Percentiles rank a stretch among this genome's conserved stretches.
Evolutionary conservation across 305 asterid species (phyloP).

Genomic region (Lippia alba): DNA sequence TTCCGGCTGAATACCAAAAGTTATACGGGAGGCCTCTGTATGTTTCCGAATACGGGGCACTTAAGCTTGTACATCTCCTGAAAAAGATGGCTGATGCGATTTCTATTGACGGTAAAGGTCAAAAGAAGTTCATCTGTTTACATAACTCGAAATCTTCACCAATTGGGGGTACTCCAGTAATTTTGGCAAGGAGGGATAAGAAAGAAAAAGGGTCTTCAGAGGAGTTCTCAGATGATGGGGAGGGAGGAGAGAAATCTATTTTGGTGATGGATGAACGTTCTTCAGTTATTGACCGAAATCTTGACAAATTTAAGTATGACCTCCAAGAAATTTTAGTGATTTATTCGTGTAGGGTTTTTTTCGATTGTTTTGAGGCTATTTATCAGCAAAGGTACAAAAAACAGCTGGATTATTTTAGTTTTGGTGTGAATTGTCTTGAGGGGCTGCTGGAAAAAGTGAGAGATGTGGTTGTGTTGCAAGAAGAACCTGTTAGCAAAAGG

Average conservation of each 20-base stretch:
- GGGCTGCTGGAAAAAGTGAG: conserved; percentile 61
- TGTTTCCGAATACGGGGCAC: conserved; percentile 61
- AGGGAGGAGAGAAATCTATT: conserved; percentile 33
- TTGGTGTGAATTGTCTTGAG: conserved; percentile 66
- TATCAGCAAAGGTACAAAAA: conserved; percentile 71
- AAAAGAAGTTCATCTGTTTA: conserved; percentile 55
- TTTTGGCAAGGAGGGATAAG: conserved; percentile 47
- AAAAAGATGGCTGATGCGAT: conserved; percentile 64
- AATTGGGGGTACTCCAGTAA: conserved; percentile 37
- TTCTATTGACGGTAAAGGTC: conserved; percentile 57
- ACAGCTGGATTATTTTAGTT: conserved; percentile 51
- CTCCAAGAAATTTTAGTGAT: conserved; percentile 76
- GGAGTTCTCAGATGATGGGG: conserved; percentile 48
- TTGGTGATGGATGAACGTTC: conserved; percentile 28
- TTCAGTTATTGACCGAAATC: conserved; percentile 34
- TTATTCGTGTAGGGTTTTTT: conserved; percentile 58
- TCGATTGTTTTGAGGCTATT: conserved; percentile 61
- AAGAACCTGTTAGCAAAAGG: conserved; percentile 62
- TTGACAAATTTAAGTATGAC: conserved; percentile 56
- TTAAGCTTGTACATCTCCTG: conserved; percentile 63
- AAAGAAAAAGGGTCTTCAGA: conserved; percentile 62
- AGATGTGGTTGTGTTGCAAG: conserved; percentile 62
- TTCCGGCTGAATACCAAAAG: conserved; percentile 69
- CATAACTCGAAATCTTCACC: conserved; percentile 41
- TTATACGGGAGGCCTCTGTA: conserved; percentile 59